Base-by-base conservation (phyloP, 73 alveolate genomes). In the Paramecium sonneborni region DNA sequence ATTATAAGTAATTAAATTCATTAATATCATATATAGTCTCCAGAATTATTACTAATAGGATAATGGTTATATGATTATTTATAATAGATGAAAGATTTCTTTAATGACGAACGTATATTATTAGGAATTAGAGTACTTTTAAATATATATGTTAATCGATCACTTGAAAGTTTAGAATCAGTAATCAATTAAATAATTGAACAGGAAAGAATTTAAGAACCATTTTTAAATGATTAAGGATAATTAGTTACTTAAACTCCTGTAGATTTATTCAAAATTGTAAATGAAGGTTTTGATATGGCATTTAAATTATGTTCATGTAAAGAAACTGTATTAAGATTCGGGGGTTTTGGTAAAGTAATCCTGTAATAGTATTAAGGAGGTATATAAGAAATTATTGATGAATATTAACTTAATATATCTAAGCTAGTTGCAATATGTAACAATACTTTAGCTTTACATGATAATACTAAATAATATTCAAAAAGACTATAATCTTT, bases 251-350 rank as follows among this genome's bases (percentile, higher is more conserved):
- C 88, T 6, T 62, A 39, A 15, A 58, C 93, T 34, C 85, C 85
- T 0, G 93, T 86, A 14, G 93, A 86, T 86, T 67, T 86, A 24
- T 86, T 86, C 46, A 86, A 86, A 39, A 86, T 86, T n/a, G 39
- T 86, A 6, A 86, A 86, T 23, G 93, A 86, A 67, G 93, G 93
- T 18, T 55, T 86, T 20, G 93, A 86, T 62, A 74, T 74, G 87
- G 87, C 87, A 21, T 74, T 32, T 39, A 74, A 74, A 37, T 74
- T 28, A 39, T 74, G 87, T 39, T 37, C 56, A 14, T 74, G 67
- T n/a, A 74, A 74, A 37, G 87, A 74, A 37, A 74, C 87, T 35
- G 58, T 74, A 37, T 6, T 37, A 15, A 74, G 44, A 74, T 37
- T 74, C 8, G 87, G 67, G 12, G 67, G 58, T 34, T 74, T 74